A percentile compares a stretch with the other conserved stretches of the same genome.
phyloP scores from a whole-genome alignment of 805 yeast species.

The Debaryomyces prosopidis region DNA sequence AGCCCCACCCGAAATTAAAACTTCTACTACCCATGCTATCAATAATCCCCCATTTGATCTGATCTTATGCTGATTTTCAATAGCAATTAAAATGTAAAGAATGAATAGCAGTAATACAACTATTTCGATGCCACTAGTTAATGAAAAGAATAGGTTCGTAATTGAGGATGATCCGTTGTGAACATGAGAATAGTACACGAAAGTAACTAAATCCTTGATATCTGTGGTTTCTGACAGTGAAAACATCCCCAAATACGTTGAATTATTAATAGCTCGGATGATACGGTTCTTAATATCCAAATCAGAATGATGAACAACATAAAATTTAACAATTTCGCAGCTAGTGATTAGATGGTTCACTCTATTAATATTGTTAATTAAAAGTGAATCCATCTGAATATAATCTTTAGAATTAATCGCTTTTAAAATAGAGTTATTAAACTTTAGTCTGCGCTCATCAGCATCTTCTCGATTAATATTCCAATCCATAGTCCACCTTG shows the following conservation, averaged over 20 bases:
- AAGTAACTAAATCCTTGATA: background rate
- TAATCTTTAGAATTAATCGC: conserved; percentile 27
- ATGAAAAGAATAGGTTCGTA: background rate
- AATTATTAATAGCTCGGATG: background rate
- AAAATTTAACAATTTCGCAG: conserved; percentile 23
- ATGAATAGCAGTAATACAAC: conserved; percentile 11
- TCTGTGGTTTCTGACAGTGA: background rate
- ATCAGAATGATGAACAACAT: conserved; percentile 17
- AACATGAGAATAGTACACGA: background rate
- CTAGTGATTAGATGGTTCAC: conserved; percentile 29
- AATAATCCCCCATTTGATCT: conserved; percentile 36
- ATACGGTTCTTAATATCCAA: background rate
- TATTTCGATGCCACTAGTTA: background rate
- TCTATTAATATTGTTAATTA: conserved; percentile 22
- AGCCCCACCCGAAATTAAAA: conserved; percentile 25
- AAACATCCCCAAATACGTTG: background rate
- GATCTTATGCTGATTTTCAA: conserved; percentile 35
- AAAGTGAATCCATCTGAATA: conserved; percentile 20
- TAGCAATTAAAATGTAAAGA: conserved; percentile 24
- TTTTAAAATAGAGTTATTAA: conserved; percentile 15
- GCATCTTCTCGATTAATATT: background rate
- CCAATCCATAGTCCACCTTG: conserved; percentile 5
- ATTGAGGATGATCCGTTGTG: background rate
- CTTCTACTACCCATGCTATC: conserved; percentile 35
- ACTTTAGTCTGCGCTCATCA: conserved; percentile 4